phyloP scores from a whole-genome alignment of 1,139 yeast species.

The Zygosaccharomyces pseudobailii region DNA sequence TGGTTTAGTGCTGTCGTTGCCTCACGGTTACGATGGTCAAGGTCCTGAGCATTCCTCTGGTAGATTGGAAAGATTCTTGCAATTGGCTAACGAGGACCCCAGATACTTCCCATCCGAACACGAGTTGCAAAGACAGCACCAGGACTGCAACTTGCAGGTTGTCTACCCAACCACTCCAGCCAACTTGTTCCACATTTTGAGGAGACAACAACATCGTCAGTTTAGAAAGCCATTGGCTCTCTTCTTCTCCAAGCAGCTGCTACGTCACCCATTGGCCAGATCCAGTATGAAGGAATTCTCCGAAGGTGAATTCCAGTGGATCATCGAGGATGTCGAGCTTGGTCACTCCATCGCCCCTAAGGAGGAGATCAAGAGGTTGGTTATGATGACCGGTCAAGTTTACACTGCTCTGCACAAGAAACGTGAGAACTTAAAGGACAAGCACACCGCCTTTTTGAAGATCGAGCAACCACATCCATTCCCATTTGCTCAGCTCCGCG shows the following conservation, averaged over 20 bases:
- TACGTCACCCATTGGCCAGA: slow-evolving; percentile 97
- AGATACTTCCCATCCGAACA: slow-evolving; percentile 87
- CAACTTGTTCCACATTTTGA: slow-evolving; percentile 89
- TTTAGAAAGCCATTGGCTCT: slow-evolving; percentile 92
- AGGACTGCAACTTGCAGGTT: slow-evolving; percentile 96
- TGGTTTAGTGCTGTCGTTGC: slow-evolving; percentile 89
- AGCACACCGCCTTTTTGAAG: slow-evolving; percentile 81
- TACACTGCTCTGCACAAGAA: slow-evolving; percentile 86
- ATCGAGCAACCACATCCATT: slow-evolving; percentile 97
- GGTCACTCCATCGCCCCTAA: slow-evolving; percentile 70
- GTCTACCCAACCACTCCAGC: slow-evolving; percentile 99
- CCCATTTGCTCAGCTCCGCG: slow-evolving; percentile 95
- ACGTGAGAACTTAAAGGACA: slow-evolving; percentile 71
- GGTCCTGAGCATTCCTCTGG: slow-evolving; percentile 99
- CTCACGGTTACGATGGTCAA: slow-evolving; percentile 99
- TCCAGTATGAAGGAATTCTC: slow-evolving; percentile 79
- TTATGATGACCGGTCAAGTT: slow-evolving; percentile 89
- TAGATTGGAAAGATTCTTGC: slow-evolving; percentile 94
- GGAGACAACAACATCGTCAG: slow-evolving; percentile 99
- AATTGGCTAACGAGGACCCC: slow-evolving; percentile 93
- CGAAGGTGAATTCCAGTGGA: slow-evolving; percentile 91
- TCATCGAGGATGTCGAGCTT: slow-evolving; percentile 84
- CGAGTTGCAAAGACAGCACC: slow-evolving; percentile 94
- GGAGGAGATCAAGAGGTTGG: slow-evolving; percentile 84
- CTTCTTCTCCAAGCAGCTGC: slow-evolving; percentile 87